Evolutionary conservation across 2,329 filamentous ascomycete species (phyloP).

Genomic region (Verruconis gallopava): DNA sequence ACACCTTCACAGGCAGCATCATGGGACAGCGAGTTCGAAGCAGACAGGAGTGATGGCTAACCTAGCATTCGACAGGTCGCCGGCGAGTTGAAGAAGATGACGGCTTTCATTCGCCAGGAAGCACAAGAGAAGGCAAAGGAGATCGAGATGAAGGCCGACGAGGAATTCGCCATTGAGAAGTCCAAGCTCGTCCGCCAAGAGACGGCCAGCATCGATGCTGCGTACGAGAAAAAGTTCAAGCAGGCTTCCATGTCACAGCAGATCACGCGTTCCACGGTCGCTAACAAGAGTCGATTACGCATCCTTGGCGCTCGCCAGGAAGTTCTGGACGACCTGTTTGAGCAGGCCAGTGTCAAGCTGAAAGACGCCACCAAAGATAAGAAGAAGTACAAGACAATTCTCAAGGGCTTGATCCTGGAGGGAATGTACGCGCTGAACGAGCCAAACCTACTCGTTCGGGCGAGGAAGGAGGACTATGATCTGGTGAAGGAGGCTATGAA

Average conservation of each 20-base stretch:
- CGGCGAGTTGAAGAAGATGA: conserved; percentile 99
- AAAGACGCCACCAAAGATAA: conserved; percentile 52
- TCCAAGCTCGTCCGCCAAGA: conserved; percentile 96
- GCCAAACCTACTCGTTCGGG: conserved; percentile 59
- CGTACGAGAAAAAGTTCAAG: conserved; percentile 99
- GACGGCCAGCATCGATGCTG: conserved; percentile 77
- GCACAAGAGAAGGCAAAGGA: conserved; percentile 93
- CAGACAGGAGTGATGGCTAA: conserved; percentile 1
- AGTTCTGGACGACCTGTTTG: conserved; percentile 81
- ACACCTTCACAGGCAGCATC: no score
- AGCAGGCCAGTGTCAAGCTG: conserved; percentile 63
- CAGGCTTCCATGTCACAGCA: conserved; percentile 97
- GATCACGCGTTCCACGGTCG: conserved; percentile 88
- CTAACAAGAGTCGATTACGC: conserved; percentile 89
- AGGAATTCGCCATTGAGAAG: conserved; percentile 98
- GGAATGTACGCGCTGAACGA: conserved; percentile 82
- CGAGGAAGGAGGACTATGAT: conserved; percentile 67
- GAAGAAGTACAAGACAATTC: conserved; percentile 58
- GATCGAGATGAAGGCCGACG: conserved; percentile 96
- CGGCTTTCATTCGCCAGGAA: conserved; percentile 98
- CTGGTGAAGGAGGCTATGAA: conserved; percentile 65
- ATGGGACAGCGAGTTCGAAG: no score
- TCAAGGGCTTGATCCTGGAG: conserved; percentile 77
- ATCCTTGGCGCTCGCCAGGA: conserved; percentile 81
- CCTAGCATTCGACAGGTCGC: conserved; percentile 54